Evolutionary conservation across 106 monocot species (phyloP).

Genomic region (Platanthera guangdongensis): DNA sequence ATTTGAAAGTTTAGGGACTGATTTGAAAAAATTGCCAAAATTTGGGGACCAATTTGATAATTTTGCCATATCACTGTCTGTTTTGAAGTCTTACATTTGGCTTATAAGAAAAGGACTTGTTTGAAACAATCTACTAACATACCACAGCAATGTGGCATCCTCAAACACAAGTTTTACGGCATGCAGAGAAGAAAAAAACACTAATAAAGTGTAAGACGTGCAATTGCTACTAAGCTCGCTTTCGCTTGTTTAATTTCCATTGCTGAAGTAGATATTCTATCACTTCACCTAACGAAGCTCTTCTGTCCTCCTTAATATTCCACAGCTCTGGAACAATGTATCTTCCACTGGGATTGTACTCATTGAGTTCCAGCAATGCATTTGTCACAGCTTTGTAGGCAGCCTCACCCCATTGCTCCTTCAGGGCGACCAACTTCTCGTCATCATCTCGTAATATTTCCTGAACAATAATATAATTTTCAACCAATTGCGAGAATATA

Average conservation of each 20-base stretch:
- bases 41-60: no score
- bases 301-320: conserved; percentile 26
- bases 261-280: conserved; percentile 26
- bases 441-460: conserved; percentile 26
- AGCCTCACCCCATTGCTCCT: conserved; percentile 22
- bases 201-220: neutral
- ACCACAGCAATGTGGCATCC: no score
- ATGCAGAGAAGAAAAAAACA: neutral
- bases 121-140: no score
- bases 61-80: no score
- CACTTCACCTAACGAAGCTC: conserved; percentile 23
- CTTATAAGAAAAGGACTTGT: no score
- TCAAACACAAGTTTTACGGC: no score
- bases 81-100: no score
- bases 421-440: conserved; percentile 17
- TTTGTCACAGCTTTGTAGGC: conserved; percentile 17
- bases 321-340: conserved; percentile 25
- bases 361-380: conserved; percentile 25
- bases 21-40: no score
- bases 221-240: neutral
- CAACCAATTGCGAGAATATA: neutral
- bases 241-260: conserved; percentile 17
- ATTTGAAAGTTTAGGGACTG: no score
- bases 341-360: conserved; percentile 31
- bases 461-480: conserved; percentile 10